Evolutionary conservation across 352 stramenopile genomes (phyloP).

Genomic region (Pythium folliculosum): DNA sequence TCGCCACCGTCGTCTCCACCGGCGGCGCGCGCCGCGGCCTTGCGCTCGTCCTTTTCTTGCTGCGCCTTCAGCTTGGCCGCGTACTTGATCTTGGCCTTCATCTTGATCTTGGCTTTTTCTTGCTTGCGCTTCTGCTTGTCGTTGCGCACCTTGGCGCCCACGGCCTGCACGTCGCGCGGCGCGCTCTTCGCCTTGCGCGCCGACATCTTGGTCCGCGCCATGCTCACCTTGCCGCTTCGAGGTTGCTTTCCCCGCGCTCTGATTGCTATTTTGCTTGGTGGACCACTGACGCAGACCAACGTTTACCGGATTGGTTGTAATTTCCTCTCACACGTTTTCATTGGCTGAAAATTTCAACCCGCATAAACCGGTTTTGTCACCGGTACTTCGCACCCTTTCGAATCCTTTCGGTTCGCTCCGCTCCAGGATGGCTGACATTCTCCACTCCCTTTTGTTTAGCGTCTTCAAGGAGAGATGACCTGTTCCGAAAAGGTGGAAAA

Average conservation of each 20-base stretch:
- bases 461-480: slow-evolving; percentile 27
- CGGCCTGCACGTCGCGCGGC: slow-evolving; percentile 36
- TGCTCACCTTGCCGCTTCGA: slow-evolving; percentile 15
- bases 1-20: slow-evolving; percentile 14
- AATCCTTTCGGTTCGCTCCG: slow-evolving; percentile 2
- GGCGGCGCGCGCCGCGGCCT: slow-evolving; percentile 26
- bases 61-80: slow-evolving; percentile 36
- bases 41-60: slow-evolving; percentile 48
- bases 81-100: slow-evolving; percentile 55
- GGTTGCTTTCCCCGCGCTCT: background rate
- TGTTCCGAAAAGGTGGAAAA: slow-evolving; percentile 11
- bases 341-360: slow-evolving; percentile 5
- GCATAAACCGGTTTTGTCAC: slow-evolving; percentile 17
- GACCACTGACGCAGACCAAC: background rate
- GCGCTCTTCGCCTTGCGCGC: slow-evolving; percentile 35
- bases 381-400: slow-evolving; percentile 10
- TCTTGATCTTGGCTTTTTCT: slow-evolving; percentile 59
- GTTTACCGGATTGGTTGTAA: slow-evolving; percentile 16
- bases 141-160: slow-evolving; percentile 38
- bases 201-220: slow-evolving; percentile 49
- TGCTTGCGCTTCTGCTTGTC: slow-evolving; percentile 40
- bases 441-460: background rate
- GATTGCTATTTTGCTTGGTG: slow-evolving; percentile 27
- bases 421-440: slow-evolving; percentile 21
- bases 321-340: background rate